A percentile compares a stretch with the other conserved stretches of the same genome.
Evolutionary conservation across 176 grass and related monocot genomes (phyloP).

Genomic region (Panicum miliaceum): DNA sequence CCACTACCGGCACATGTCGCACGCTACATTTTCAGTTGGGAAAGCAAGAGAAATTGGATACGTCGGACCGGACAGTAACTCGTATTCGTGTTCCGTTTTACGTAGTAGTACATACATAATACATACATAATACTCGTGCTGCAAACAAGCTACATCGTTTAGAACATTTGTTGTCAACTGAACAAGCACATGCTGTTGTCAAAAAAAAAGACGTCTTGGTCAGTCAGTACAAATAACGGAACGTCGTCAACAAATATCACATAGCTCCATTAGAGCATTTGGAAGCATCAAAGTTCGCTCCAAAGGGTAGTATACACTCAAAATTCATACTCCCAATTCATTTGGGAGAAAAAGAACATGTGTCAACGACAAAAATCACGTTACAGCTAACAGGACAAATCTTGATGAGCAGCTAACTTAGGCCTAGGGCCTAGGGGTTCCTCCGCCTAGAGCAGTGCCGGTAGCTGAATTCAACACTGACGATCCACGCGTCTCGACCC

Average conservation of each 20-base stretch:
- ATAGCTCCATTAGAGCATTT: background rate
- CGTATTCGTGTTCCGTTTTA: background rate
- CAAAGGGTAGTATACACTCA: background rate
- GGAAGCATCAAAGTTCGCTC: slow-evolving; percentile 13
- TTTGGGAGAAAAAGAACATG: background rate
- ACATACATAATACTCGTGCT: background rate
- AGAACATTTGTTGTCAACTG: background rate
- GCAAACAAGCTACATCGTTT: background rate
- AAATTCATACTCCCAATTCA: background rate
- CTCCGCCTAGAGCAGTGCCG: background rate
- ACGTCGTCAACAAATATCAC: background rate
- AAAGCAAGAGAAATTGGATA: background rate
- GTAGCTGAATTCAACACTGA: background rate
- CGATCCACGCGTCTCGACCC: background rate
- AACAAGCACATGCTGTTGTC: background rate
- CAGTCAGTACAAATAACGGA: background rate
- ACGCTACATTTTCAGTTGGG: background rate
- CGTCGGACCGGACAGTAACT: background rate
- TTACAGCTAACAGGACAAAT: background rate
- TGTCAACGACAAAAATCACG: background rate
- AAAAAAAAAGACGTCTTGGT: background rate
- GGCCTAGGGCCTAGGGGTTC: background rate
- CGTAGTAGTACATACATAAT: too few relatives aligned
- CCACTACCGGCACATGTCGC: background rate
- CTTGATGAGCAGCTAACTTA: background rate